Evolutionary conservation across 805 yeast species (phyloP), one percentile per base, ranked within the genome.

Genomic region (Yamadazyma paraphyllophila): DNA sequence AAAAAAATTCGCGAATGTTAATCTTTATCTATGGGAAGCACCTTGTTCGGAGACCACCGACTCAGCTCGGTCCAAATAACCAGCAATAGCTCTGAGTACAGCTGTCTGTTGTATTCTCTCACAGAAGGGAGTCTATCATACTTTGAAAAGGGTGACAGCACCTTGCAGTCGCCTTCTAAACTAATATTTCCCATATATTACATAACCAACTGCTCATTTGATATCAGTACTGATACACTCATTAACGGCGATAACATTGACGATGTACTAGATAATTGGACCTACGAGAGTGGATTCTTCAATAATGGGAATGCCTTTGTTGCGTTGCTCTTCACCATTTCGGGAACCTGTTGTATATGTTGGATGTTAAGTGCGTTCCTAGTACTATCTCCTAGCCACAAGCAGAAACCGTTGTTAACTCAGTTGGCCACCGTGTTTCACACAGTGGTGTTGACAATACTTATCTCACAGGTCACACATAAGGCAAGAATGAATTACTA

Each of bases 311-410:
- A 67, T 49, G 56, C 69, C 15, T 67, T 68, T 47, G 69, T 71
- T 34, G 73, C 76, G 15, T 63, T 81, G 3, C 63, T 77, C 36
- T 82, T 79, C 61, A 75, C 76, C n/a, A 57, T 76, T 3, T 71
- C 80, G 44, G 79, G 82, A 0, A 68, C 78, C 14, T 79, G 81
- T 48, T 78, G 80, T 5, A 74, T 83, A 12, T 70, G 83, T 24
- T 88, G 95, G 95, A 80, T 86, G 80, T 67, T 88, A 20, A 64
- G 83, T 41, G 49, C 85, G 13, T 62, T 85, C 29, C 67, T 85
- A 36, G 57, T 77, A 15, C 59, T 87, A 27, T 74, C 80, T 15
- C 78, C 76, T 3, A 56, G 57, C 15, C 67, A 66, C 33, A 78
- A 78, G 52, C 66, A 77, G 20, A 77, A 84, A 45, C 89, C 91